Conservation (phyloP, 768 basidiomycete genomes). For the Tricholoma terreum region DNA sequence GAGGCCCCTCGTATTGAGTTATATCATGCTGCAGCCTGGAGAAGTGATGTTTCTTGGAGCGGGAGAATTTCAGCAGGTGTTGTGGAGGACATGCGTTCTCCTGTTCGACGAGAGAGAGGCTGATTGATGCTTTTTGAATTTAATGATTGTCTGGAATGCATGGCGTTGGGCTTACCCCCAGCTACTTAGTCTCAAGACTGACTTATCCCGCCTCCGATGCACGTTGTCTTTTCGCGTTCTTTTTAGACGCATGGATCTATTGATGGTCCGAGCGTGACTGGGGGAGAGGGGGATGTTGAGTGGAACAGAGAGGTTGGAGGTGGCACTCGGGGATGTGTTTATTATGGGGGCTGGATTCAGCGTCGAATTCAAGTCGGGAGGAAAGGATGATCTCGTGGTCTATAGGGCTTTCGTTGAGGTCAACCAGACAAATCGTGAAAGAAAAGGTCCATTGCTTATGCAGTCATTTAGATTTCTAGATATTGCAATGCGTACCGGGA, state of each 20-base stretch:
- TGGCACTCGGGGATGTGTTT: conserved; percentile 70
- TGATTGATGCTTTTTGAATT: neutral
- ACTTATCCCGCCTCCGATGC: conserved; percentile 79
- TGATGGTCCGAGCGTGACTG: conserved; percentile 83
- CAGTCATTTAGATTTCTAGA: no score
- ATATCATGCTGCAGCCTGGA: conserved; percentile 73
- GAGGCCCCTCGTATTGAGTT: conserved; percentile 80
- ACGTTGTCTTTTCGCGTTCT: conserved; percentile 59
- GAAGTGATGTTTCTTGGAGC: conserved; percentile 95
- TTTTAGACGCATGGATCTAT: conserved; percentile 63
- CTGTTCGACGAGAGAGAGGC: neutral
- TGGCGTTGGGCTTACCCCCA: conserved; percentile 98
- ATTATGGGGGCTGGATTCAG: conserved; percentile 75
- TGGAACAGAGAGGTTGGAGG: conserved; percentile 46
- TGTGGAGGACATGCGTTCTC: conserved; percentile 81
- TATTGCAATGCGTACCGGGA: no score
- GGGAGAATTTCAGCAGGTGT: conserved; percentile 98
- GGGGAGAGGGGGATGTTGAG: conserved; percentile 54
- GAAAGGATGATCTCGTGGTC: conserved; percentile 40
- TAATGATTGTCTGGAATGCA: conserved; percentile 97
- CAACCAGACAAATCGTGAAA: conserved; percentile 3
- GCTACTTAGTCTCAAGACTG: conserved; percentile 77
- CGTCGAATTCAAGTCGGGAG: conserved; percentile 44
- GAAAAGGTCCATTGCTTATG: no score
- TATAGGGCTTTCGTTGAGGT: conserved; percentile 71